These are phyloP conservation scores for Globisporangium ultimum DNA, from an alignment of 352 stramenopile species.

Conservation along the genomic window DNA sequence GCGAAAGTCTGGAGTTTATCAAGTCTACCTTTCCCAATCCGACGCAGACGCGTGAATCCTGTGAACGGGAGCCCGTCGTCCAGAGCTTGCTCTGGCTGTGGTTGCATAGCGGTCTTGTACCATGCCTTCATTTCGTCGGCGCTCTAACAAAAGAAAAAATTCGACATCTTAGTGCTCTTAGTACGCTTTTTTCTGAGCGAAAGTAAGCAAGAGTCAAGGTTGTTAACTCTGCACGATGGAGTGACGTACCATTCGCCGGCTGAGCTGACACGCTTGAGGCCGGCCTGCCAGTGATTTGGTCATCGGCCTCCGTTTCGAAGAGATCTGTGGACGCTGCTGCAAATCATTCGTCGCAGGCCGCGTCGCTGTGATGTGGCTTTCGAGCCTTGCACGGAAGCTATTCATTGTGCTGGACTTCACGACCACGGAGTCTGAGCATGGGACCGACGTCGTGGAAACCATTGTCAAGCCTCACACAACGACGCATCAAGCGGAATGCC, in stretches of 20 bases:
- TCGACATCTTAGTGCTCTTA: too few species aligned
- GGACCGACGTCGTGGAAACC: too few species aligned
- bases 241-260: conserved; percentile 2
- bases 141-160: neutral
- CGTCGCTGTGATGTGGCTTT: conserved; percentile 2
- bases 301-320: neutral
- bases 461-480: too few species aligned
- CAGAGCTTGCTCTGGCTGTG: neutral
- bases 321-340: neutral
- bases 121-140: conserved; percentile 7
- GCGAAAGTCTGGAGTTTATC: neutral
- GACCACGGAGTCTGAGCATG: too few species aligned
- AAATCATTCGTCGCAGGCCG: neutral
- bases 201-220: too few species aligned
- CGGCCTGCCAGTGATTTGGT: neutral
- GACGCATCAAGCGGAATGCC: too few species aligned
- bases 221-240: too few species aligned
- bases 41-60: conserved; percentile 8
- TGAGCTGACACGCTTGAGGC: conserved; percentile 1
- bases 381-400: conserved; percentile 4
- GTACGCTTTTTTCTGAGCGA: too few species aligned
- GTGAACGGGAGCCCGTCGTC: neutral
- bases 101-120: neutral
- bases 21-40: conserved; percentile 3
- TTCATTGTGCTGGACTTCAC: neutral